A percentile compares a stretch with the other conserved stretches of the same genome.
Evolutionary conservation across 768 basidiomycete genomes (phyloP).

Genomic region (Tulasnella sp.): DNA sequence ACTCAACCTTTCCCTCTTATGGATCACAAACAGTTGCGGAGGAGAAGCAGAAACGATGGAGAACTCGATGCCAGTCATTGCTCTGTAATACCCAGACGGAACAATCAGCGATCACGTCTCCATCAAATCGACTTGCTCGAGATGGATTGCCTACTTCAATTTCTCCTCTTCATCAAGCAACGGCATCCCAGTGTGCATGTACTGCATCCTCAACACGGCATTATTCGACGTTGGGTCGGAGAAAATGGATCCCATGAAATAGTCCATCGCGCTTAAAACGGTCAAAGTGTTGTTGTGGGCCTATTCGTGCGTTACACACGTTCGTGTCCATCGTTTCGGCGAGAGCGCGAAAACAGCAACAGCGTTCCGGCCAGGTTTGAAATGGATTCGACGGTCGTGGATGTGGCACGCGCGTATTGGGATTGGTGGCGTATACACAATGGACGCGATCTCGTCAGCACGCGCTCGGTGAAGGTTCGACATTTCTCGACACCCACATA

Average conservation of each 20-base stretch:
- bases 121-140: neutral
- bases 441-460: too few species aligned
- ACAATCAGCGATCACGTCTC: conserved; percentile 24
- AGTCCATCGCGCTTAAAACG: conserved; percentile 80
- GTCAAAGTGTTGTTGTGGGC: conserved; percentile 43
- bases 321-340: neutral
- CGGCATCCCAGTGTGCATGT: conserved; percentile 75
- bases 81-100: conserved; percentile 50
- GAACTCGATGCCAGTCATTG: conserved; percentile 87
- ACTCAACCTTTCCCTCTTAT: conserved; percentile 82
- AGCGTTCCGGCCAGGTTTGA: neutral
- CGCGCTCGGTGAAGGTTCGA: too few species aligned
- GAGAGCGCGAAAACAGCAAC: neutral
- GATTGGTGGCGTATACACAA: too few species aligned
- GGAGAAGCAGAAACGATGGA: conserved; percentile 79
- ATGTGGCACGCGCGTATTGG: too few species aligned
- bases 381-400: too few species aligned
- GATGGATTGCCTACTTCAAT: conserved; percentile 61
- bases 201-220: conserved; percentile 91
- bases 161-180: conserved; percentile 72
- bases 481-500: neutral
- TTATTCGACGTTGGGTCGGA: conserved; percentile 74
- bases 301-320: neutral
- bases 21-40: conserved; percentile 84
- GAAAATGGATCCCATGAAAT: conserved; percentile 89